Base-by-base conservation (phyloP, 768 basidiomycete species). In the Glaciozyma martinii region DNA sequence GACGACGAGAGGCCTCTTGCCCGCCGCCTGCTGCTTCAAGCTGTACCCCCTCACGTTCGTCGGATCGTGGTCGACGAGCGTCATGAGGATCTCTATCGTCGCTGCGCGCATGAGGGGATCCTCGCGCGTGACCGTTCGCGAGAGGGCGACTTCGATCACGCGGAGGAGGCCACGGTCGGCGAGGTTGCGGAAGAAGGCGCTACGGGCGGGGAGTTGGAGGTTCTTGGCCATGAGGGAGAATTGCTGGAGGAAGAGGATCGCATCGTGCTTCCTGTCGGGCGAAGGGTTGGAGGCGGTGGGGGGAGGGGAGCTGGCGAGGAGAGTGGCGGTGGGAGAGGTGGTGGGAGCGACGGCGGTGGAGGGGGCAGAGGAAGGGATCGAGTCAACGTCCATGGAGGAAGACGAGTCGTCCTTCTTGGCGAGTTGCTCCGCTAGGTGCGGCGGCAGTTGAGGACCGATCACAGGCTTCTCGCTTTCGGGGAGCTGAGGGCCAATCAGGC, bases 171-270 rank as follows among this genome's bases (percentile, higher is more conserved):
- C 94, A 9, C 87, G 83, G 66, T 95, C 91, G 58, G 93, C 84
- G 29, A 98, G 82, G 12, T 85, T 81, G 56, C 90, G 86, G 78
- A 94, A 98, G 15, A 98, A 82, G 3, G 83, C 79, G 75, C 93
- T 81, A 44, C 95, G 87, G 21, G 87, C 83, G 21, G 88, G 86
- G 23, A 95, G 81, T 75, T 97, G 94, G 13, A 97, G 87, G 74
- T 91, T 92, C 81, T 98, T 99, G 65, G 89, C 92, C 89, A 99
- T 93, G 62, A 86, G 81, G 73, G 89, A 89, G 13, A 97, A 83
- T 70, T 97, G 91, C 72, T 95, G 91, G 54, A 99, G 80, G 67
- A 99, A 85, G 52, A 87, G 78, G 55, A 98, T 82, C 32, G 92
- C 87, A 71, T 93, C 88, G 42, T 84, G 82, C 66, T 86, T 66